Evolutionary conservation across 2,329 filamentous ascomycete species (phyloP).

Genomic region (Allantophomopsis lycopodina): DNA sequence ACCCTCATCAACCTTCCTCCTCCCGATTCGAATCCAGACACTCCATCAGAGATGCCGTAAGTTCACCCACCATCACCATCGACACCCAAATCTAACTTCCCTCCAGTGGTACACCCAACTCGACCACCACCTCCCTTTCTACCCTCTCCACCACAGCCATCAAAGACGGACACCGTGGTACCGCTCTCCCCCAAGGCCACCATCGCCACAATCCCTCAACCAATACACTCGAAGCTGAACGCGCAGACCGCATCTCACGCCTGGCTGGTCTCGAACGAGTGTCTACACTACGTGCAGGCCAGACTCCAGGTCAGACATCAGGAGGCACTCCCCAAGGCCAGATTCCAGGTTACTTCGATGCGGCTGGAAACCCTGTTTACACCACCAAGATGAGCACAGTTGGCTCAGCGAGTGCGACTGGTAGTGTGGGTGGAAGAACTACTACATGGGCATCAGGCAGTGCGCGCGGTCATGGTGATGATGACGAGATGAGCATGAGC

Average conservation of each 20-base stretch:
- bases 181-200: slow-evolving; percentile 47
- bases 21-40: slow-evolving; percentile 69
- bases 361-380: slow-evolving; percentile 49
- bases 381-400: slow-evolving; percentile 78
- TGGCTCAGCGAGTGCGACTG: slow-evolving; percentile 79
- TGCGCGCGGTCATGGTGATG: slow-evolving; percentile 34
- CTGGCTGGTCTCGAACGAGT: slow-evolving; percentile 85
- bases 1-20: slow-evolving; percentile 77
- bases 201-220: slow-evolving; percentile 46
- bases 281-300: slow-evolving; percentile 49
- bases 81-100: slow-evolving; percentile 5
- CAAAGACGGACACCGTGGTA: slow-evolving; percentile 87
- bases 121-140: slow-evolving; percentile 81
- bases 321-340: slow-evolving; percentile 9
- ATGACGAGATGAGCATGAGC: slow-evolving; percentile 53
- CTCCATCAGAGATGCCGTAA: slow-evolving; percentile 82
- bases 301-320: slow-evolving; percentile 18
- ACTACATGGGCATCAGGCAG: slow-evolving; percentile 54
- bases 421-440: slow-evolving; percentile 51
- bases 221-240: slow-evolving; percentile 76
- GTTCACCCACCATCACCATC: slow-evolving; percentile 21
- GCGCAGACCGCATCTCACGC: slow-evolving; percentile 88
- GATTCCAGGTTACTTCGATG: slow-evolving; percentile 68
- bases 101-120: slow-evolving; percentile 77
- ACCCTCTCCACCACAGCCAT: slow-evolving; percentile 87